These are phyloP conservation scores for Bipolaris bicolor DNA, from an alignment of 2,329 filamentous ascomycete genomes.

Conservation along the genomic window DNA sequence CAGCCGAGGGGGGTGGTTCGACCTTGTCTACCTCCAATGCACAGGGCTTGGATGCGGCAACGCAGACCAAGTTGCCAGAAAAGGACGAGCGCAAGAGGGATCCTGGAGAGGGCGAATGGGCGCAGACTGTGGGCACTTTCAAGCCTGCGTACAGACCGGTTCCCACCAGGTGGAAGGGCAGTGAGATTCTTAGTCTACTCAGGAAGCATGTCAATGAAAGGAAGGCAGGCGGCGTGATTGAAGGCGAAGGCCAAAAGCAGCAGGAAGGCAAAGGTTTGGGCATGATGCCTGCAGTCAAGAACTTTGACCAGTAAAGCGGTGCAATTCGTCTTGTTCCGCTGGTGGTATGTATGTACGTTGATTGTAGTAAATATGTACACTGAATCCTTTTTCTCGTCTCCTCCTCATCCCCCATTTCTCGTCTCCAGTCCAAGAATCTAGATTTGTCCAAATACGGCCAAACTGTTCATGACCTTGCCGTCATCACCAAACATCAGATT, in stretches of 20 bases:
- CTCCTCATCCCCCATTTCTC: neutral
- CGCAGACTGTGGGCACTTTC: constrained; percentile 93
- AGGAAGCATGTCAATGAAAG: constrained; percentile 78
- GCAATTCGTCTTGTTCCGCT: neutral
- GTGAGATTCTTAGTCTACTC: constrained; percentile 77
- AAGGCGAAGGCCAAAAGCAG: constrained; percentile 43
- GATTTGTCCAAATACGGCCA: constrained; percentile 58
- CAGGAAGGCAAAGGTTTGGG: constrained; percentile 50
- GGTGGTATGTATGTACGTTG: constrained; percentile 5
- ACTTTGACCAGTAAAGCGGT: constrained; percentile 49
- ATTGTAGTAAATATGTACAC: constrained; percentile 8
- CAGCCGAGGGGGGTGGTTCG: constrained; percentile 59
- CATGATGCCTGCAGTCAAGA: constrained; percentile 59
- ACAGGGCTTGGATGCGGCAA: constrained; percentile 54
- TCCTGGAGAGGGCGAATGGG: constrained; percentile 80
- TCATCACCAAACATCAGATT: constrained; percentile 67
- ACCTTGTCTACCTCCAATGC: constrained; percentile 52
- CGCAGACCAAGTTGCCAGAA: constrained; percentile 51
- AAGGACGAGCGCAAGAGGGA: constrained; percentile 58
- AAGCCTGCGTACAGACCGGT: constrained; percentile 93
- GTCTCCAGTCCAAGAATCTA: neutral
- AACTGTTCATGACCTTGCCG: constrained; percentile 62
- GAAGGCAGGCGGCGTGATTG: constrained; percentile 65
- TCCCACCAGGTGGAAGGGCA: constrained; percentile 81
- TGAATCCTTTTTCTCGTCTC: neutral